A percentile compares a stretch with the other conserved stretches of the same genome.
These are phyloP conservation scores for Jimgerdemannia flammicorona DNA, from an alignment of 192 early-diverging fungal genomes.

Conservation along the genomic window DNA sequence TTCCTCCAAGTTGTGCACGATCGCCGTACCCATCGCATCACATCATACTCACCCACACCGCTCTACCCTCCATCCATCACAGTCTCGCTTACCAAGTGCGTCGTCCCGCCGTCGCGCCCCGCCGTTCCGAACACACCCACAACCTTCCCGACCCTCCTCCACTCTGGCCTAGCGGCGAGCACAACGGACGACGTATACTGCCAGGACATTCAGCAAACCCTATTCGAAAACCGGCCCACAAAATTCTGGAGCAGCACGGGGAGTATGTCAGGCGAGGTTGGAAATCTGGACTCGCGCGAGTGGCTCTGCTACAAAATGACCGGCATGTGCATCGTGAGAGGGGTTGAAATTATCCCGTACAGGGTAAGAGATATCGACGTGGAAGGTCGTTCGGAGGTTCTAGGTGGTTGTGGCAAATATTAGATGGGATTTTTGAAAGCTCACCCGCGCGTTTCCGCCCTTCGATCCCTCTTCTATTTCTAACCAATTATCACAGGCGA, in stretches of 20 bases:
- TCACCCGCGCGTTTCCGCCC: too few relatives aligned
- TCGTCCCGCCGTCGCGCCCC: neutral
- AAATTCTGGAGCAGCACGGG: neutral
- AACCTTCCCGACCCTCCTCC: neutral
- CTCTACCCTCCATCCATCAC: neutral
- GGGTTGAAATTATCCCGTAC: neutral
- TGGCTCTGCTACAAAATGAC: neutral
- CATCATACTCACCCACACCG: neutral
- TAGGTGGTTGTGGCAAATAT: too few relatives aligned
- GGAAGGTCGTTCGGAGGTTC: too few relatives aligned
- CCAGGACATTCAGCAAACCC: neutral
- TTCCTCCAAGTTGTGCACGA: neutral
- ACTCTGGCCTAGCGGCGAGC: neutral
- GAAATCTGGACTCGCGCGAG: neutral
- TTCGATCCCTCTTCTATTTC: too few relatives aligned
- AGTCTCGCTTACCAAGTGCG: neutral
- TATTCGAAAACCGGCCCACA: neutral
- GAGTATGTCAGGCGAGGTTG: neutral
- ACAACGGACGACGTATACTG: neutral
- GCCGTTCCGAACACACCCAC: neutral
- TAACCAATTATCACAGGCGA: too few relatives aligned
- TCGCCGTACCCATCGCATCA: neutral
- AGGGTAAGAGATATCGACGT: neutral
- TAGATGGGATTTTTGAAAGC: too few relatives aligned
- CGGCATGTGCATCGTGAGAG: neutral